Evolutionary conservation across 2,329 filamentous ascomycete genomes (phyloP), one percentile per base, ranked within the genome.

Genomic region (Aspergillus pseudoglaucus): DNA sequence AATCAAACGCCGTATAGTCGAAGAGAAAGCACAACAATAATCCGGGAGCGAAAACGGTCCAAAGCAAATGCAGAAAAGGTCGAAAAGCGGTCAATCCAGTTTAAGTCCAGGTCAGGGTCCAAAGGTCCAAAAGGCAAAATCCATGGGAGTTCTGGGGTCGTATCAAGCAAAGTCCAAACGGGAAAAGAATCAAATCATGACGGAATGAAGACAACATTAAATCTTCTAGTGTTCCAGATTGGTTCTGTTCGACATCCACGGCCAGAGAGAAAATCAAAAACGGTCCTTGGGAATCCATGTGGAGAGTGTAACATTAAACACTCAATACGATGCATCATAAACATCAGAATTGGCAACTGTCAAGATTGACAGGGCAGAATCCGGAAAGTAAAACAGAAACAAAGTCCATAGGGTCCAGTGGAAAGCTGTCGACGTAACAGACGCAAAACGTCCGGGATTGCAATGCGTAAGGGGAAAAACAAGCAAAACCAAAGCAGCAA

Each of bases 281-380:
- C 23, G 47, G 53, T 57, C 55, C 56, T 47, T 46, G 50, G 53
- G 33, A 55, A 41, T 59, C 50, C 48, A 52, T 49, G 44, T 41
- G 48, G 53, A 23, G 47, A 64, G 63, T 66, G 66, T 62, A 64
- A 58, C 64, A 69, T 69, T 63, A 70, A 66, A 60, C 63, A 66
- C 40, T 25, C 44, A 48, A 51, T 59, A 56, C 56, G 52, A 35
- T 51, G 56, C 35, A 55, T 58, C 49, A 59, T 53, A 42, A 56
- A 50, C 50, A 59, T 59, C 43, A 57, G 59, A 56, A 55, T 57
- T 47, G 48, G 37, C 7, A 47, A 50, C 53, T 55, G 58, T 45
- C 56, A 47, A 35, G 18, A 46, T 22, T 51, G 50, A 56, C 54
- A 56, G 54, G 35, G 35, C 44, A 30, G 42, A 44, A 47, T 54